These are phyloP conservation scores for Solanum virginianum DNA, from an alignment of 257 asterid genomes.

Conservation along the genomic window DNA sequence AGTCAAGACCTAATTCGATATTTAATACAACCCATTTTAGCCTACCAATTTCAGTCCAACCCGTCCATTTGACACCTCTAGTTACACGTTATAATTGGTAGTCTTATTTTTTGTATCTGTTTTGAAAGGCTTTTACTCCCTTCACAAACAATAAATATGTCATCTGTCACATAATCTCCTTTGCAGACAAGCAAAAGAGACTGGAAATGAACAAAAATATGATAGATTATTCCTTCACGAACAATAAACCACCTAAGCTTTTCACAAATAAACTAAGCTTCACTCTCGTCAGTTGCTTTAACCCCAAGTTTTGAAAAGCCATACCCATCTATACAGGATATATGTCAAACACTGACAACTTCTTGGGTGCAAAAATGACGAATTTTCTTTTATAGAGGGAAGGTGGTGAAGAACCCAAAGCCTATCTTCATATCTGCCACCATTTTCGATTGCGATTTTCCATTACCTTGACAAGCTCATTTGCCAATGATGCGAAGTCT, in stretches of 20 bases:
- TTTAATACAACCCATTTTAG: too few species aligned
- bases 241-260: background rate
- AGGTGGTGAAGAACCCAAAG: background rate
- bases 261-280: background rate
- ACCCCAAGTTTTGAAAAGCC: background rate
- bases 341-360: background rate
- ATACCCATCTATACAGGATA: background rate
- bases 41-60: too few species aligned
- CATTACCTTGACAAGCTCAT: slow-evolving; percentile 85
- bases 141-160: background rate
- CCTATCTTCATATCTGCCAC: slow-evolving; percentile 52
- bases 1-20: too few species aligned
- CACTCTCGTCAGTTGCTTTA: background rate
- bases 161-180: background rate
- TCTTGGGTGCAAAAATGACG: background rate
- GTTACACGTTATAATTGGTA: background rate
- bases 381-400: background rate
- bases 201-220: background rate
- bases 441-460: slow-evolving; percentile 73
- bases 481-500: slow-evolving; percentile 80
- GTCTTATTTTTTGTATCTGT: background rate
- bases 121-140: background rate
- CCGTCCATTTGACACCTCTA: too few species aligned
- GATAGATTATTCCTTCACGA: background rate
- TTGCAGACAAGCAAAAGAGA: background rate